Conservation (phyloP, 2,329 filamentous ascomycete genomes). For the Pseudogymnoascus sp. region DNA sequence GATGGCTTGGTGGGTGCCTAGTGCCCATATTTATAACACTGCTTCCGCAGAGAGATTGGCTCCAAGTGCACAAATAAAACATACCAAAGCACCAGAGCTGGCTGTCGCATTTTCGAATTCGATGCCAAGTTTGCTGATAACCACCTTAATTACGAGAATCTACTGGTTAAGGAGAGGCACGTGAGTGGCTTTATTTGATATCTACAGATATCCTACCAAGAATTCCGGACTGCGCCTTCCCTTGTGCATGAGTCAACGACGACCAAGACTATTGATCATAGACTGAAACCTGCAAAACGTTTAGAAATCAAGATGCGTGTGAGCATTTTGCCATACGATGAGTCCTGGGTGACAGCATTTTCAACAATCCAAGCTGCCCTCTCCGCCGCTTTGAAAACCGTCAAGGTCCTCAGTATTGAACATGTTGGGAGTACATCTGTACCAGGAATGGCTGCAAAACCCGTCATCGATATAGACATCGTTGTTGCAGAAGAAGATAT, state of each 20-base stretch:
- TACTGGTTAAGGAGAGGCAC: background rate
- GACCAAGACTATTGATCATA: background rate
- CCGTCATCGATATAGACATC: slow-evolving; percentile 44
- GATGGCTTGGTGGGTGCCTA: background rate
- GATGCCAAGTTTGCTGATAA: background rate
- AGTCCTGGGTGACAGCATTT: slow-evolving; percentile 15
- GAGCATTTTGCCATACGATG: slow-evolving; percentile 14
- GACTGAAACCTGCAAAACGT: background rate
- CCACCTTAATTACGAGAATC: background rate
- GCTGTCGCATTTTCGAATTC: background rate
- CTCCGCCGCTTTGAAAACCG: slow-evolving; percentile 6
- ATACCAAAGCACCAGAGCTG: background rate
- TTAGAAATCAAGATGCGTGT: slow-evolving; percentile 13
- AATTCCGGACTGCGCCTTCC: no score
- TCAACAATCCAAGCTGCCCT: slow-evolving; percentile 10
- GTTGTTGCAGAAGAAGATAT: slow-evolving; percentile 29
- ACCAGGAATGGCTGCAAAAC: slow-evolving; percentile 40
- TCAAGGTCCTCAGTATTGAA: slow-evolving; percentile 26
- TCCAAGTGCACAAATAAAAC: background rate
- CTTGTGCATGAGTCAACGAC: background rate
- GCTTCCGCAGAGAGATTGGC: background rate
- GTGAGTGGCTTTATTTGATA: background rate
- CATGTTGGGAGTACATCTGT: slow-evolving; percentile 45
- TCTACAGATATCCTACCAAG: no score
- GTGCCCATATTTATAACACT: background rate